phyloP scores from a whole-genome alignment of 352 stramenopile genomes.

The Pythium dissotocum region DNA sequence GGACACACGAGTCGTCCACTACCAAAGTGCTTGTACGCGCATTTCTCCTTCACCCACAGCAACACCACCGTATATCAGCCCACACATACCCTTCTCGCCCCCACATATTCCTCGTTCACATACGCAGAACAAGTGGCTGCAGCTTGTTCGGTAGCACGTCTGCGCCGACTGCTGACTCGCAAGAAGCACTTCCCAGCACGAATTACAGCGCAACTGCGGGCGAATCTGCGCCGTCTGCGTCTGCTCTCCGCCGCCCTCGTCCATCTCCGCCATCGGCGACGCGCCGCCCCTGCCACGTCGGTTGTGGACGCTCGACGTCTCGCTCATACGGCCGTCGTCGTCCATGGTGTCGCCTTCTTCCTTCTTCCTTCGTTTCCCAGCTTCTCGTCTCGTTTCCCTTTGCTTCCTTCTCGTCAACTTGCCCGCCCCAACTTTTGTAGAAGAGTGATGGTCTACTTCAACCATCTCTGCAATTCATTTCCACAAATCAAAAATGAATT shows the following conservation, averaged over 20 bases:
- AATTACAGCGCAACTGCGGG: conserved; percentile 72
- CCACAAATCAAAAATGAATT: conserved; percentile 26
- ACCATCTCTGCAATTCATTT: conserved; percentile 22
- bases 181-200: conserved; percentile 74
- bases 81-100: background rate
- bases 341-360: conserved; percentile 34
- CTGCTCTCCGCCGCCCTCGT: conserved; percentile 29
- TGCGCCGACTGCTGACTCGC: conserved; percentile 62
- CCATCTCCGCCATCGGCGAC: conserved; percentile 51
- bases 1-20: conserved; percentile 63
- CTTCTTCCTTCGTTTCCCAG: background rate
- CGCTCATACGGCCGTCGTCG: conserved; percentile 69
- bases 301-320: conserved; percentile 65
- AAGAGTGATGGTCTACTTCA: conserved; percentile 33
- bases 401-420: conserved; percentile 1
- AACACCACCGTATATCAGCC: background rate
- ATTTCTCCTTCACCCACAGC: conserved; percentile 60
- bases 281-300: conserved; percentile 31
- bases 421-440: background rate
- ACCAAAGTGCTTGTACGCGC: conserved; percentile 83
- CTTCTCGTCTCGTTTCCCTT: background rate
- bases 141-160: conserved; percentile 78
- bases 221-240: conserved; percentile 36
- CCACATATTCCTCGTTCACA: conserved; percentile 7
- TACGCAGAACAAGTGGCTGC: conserved; percentile 77